Conservation (phyloP, 2,329 filamentous ascomycete genomes). For the Aphanoascus verrucosus region DNA sequence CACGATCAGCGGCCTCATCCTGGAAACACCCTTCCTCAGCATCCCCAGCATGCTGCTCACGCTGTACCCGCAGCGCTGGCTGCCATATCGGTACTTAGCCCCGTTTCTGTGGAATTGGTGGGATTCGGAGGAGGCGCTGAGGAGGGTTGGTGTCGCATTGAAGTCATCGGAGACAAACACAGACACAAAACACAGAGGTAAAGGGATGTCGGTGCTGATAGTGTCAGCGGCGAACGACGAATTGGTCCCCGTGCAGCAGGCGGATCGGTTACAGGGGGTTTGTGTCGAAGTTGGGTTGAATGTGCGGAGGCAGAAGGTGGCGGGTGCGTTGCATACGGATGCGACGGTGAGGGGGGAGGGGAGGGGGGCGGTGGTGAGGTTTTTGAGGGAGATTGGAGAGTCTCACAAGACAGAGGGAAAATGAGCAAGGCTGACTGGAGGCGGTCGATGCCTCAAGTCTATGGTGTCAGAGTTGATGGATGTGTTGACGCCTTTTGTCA, state of each 20-base stretch:
- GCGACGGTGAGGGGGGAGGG: slow-evolving; percentile 37
- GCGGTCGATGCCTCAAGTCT: too few species aligned
- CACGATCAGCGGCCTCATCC: slow-evolving; percentile 49
- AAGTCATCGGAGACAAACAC: too few species aligned
- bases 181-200: background rate
- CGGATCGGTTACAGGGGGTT: slow-evolving; percentile 25
- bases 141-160: slow-evolving; percentile 26
- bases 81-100: slow-evolving; percentile 65
- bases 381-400: slow-evolving; percentile 9
- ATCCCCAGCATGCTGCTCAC: slow-evolving; percentile 59
- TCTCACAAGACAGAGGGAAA: background rate
- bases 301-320: slow-evolving; percentile 31
- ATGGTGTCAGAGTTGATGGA: too few species aligned
- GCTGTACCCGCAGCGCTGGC: slow-evolving; percentile 67
- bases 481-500: too few species aligned
- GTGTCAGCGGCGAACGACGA: slow-evolving; percentile 36
- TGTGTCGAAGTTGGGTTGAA: slow-evolving; percentile 26
- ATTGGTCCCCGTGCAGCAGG: slow-evolving; percentile 33
- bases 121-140: slow-evolving; percentile 38
- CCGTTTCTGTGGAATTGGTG: slow-evolving; percentile 58
- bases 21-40: slow-evolving; percentile 68
- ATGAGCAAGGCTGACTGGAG: too few species aligned
- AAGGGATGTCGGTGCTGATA: slow-evolving; percentile 28
- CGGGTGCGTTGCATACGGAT: slow-evolving; percentile 43
- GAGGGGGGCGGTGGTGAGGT: slow-evolving; percentile 28